phyloP scores from a whole-genome alignment of 225 moss, liverwort and hornwort genomes.

The Pseudisothecium myosuroides region DNA sequence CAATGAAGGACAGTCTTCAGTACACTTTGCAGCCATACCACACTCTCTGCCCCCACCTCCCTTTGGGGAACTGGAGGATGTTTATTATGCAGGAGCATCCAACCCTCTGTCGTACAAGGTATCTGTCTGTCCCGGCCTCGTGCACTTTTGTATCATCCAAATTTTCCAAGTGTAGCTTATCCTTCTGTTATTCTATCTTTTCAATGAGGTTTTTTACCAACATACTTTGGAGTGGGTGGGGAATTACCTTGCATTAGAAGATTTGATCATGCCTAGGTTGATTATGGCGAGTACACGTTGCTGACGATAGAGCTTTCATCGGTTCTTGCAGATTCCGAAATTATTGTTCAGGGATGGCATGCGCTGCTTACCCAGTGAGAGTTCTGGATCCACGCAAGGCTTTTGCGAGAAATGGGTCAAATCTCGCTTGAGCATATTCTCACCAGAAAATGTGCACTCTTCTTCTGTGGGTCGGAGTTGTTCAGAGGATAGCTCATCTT shows the following conservation, averaged over 20 bases:
- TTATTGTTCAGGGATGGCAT: conserved; percentile 77
- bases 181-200: background rate
- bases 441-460: conserved; percentile 56
- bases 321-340: conserved; percentile 56
- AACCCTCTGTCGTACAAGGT: conserved; percentile 75
- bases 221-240: background rate
- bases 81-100: conserved; percentile 68
- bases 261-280: background rate
- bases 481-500: background rate
- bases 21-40: conserved; percentile 56
- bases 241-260: background rate
- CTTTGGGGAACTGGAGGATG: conserved; percentile 73
- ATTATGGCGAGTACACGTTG: background rate
- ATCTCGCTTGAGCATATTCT: conserved; percentile 51
- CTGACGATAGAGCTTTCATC: background rate
- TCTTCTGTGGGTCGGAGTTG: conserved; percentile 35
- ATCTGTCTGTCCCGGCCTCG: background rate
- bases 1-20: conserved; percentile 77
- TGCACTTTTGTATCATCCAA: background rate
- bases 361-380: conserved; percentile 60
- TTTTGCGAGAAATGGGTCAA: conserved; percentile 66
- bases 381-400: conserved; percentile 71
- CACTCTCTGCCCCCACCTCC: conserved; percentile 61
- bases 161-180: background rate
- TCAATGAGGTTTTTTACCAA: background rate